Percentiles rank a stretch among this genome's conserved stretches.
Conservation (phyloP, 441 rosid species). For the Erodium moschatum region DNA sequence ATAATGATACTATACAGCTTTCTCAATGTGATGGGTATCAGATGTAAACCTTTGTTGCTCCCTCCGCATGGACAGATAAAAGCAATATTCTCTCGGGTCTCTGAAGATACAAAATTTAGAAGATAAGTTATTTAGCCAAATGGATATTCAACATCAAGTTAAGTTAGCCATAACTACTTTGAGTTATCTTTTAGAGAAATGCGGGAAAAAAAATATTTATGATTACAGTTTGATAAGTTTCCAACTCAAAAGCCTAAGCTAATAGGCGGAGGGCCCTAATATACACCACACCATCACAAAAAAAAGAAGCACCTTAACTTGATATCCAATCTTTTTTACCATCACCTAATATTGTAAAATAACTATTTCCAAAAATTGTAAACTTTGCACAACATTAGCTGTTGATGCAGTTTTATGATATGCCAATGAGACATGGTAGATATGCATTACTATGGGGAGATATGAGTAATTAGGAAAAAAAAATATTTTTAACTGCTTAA, state of each 20-base stretch:
- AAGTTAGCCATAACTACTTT: background rate
- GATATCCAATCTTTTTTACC: background rate
- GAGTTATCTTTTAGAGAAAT: background rate
- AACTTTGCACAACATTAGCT: background rate
- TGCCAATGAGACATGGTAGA: background rate
- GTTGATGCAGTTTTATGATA: conserved; percentile 3
- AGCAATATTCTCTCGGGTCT: conserved; percentile 76
- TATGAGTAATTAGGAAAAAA: background rate
- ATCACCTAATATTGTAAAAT: background rate
- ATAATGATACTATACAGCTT: conserved; percentile 11
- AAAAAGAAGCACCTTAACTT: no score
- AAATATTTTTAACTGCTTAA: background rate
- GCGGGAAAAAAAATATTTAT: background rate
- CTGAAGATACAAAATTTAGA: conserved; percentile 34
- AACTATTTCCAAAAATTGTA: background rate
- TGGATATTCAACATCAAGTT: background rate
- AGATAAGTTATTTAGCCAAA: conserved; percentile 3
- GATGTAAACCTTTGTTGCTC: conserved; percentile 76
- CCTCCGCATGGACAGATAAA: conserved; percentile 67
- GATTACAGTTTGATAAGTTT: background rate
- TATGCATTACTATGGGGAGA: background rate
- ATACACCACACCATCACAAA: background rate
- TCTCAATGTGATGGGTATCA: conserved; percentile 15
- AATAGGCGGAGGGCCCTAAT: conserved; percentile 6
- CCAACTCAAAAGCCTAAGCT: background rate